phyloP scores from a whole-genome alignment of 139 green algal genomes.

The Chlamydomonas applanata region DNA sequence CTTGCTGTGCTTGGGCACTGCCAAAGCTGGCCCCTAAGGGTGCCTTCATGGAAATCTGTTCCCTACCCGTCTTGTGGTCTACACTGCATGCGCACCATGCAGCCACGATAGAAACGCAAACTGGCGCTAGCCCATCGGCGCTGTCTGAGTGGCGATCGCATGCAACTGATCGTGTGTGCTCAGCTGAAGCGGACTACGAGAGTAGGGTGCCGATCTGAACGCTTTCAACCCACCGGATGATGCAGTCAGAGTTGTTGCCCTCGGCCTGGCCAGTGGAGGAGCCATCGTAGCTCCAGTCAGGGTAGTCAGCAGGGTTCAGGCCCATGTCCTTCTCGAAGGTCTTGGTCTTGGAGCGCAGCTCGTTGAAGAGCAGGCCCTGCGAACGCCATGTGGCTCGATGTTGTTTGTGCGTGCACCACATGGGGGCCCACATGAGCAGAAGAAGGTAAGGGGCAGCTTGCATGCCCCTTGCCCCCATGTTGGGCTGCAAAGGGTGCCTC shows the following conservation, averaged over 20 bases:
- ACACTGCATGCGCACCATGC: too few relatives aligned
- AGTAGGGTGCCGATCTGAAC: too few relatives aligned
- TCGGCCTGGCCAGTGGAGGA: slow-evolving; percentile 84
- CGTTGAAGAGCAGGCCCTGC: slow-evolving; percentile 88
- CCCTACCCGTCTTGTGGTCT: too few relatives aligned
- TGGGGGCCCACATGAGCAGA: neutral
- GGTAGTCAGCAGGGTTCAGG: slow-evolving; percentile 71
- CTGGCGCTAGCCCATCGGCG: too few relatives aligned
- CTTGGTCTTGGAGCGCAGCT: slow-evolving; percentile 94
- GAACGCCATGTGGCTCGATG: neutral
- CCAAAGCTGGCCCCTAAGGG: too few relatives aligned
- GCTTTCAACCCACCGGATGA: slow-evolving; percentile 70
- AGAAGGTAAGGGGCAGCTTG: too few relatives aligned
- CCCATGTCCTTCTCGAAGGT: slow-evolving; percentile 70
- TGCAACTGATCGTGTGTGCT: too few relatives aligned
- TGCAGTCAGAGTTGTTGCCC: slow-evolving; percentile 91
- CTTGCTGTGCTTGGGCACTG: too few relatives aligned
- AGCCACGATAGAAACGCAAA: too few relatives aligned
- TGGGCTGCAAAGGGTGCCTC: neutral
- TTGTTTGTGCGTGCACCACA: neutral
- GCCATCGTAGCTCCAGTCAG: slow-evolving; percentile 87
- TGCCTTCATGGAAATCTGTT: too few relatives aligned
- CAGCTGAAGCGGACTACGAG: too few relatives aligned
- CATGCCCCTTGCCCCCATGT: neutral
- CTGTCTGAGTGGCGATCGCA: too few relatives aligned